phyloP scores from a whole-genome alignment of 2,329 filamentous ascomycete species.

The Colletotrichum sp. region DNA sequence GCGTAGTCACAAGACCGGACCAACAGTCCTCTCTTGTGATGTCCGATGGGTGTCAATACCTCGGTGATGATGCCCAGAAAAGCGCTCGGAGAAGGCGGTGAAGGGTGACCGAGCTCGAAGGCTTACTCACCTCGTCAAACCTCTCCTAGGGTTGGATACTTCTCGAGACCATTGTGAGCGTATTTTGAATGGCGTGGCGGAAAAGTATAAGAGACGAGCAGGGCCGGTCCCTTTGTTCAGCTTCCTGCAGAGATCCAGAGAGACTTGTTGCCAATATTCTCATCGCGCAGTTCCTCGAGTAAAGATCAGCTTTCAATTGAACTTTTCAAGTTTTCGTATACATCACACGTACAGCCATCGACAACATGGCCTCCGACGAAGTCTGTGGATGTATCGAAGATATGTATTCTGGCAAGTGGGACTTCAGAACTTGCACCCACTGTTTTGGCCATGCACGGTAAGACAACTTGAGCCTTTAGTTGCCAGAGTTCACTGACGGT shows the following conservation, averaged over 20 bases:
- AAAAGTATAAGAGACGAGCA: neutral
- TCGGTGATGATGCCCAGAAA: neutral
- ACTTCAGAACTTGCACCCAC: slow-evolving; percentile 13
- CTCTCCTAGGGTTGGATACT: neutral
- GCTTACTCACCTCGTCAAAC: neutral
- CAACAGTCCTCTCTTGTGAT: neutral
- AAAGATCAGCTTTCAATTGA: neutral
- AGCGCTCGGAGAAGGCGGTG: neutral
- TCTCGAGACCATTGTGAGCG: neutral
- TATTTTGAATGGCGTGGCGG: neutral
- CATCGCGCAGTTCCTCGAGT: neutral
- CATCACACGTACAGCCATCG: neutral
- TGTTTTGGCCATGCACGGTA: slow-evolving; percentile 11
- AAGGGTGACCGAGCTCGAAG: neutral
- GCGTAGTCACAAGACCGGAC: slow-evolving; percentile 5
- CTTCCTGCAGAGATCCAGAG: neutral
- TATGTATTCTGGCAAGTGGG: slow-evolving; percentile 7
- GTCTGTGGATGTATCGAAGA: slow-evolving; percentile 25
- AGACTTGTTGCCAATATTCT: neutral
- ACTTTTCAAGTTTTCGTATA: neutral
- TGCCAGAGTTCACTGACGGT: neutral
- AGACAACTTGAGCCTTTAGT: neutral
- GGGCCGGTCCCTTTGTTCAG: neutral
- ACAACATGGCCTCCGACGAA: slow-evolving; percentile 9
- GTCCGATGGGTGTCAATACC: neutral